A percentile compares a stretch with the other conserved stretches of the same genome.
Evolutionary conservation across 2,329 filamentous ascomycete genomes (phyloP).

Genomic region (Botryosphaeria dothidea): DNA sequence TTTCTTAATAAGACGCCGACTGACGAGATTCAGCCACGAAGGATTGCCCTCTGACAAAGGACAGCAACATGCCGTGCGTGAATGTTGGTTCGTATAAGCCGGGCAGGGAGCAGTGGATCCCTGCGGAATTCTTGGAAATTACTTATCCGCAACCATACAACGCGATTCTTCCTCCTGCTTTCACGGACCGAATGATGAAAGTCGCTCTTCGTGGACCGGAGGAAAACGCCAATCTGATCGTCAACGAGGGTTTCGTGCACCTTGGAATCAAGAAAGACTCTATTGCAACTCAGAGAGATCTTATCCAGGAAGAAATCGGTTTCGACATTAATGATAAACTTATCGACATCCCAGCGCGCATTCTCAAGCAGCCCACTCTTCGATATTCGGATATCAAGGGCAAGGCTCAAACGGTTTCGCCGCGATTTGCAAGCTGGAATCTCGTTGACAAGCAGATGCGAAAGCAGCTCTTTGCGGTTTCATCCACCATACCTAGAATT

Average conservation of each 20-base stretch:
- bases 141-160: constrained; percentile 2
- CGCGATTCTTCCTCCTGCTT: background rate
- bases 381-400: background rate
- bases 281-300: background rate
- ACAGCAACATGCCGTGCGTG: background rate
- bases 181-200: constrained; percentile 10
- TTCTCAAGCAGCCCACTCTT: constrained; percentile 3
- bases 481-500: background rate
- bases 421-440: background rate
- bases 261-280: constrained; percentile 9
- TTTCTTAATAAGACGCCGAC: no score
- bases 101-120: constrained; percentile 10
- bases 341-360: constrained; percentile 2
- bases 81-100: constrained; percentile 5
- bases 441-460: background rate
- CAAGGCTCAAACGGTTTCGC: background rate
- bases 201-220: constrained; percentile 2
- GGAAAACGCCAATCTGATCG: constrained; percentile 15
- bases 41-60: background rate
- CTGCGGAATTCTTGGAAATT: constrained; percentile 3
- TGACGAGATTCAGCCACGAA: background rate
- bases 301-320: background rate
- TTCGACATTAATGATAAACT: constrained; percentile 12
- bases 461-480: background rate
- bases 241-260: constrained; percentile 16